phyloP scores from a whole-genome alignment of 2,329 filamentous ascomycete genomes.

The Epicoccum sorghinum region DNA sequence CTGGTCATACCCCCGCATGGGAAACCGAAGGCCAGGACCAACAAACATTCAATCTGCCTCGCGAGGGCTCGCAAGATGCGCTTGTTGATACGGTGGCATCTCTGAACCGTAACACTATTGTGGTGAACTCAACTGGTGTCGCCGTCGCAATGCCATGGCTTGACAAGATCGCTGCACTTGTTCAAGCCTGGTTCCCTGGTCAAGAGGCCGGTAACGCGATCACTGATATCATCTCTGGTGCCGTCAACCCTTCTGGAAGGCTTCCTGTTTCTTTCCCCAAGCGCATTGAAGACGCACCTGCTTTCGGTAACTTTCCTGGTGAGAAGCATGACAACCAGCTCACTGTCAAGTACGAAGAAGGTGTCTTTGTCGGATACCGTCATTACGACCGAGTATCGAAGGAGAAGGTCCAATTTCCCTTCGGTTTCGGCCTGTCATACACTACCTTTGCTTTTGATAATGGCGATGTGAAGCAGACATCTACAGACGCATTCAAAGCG shows the following conservation, averaged over 20 bases:
- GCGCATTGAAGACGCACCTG: conserved; percentile 43
- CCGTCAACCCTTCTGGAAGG: conserved; percentile 48
- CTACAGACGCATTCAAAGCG: conserved; percentile 40
- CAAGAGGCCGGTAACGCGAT: conserved; percentile 52
- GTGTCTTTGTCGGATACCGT: conserved; percentile 61
- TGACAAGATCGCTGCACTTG: conserved; percentile 49
- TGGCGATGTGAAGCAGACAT: conserved; percentile 67
- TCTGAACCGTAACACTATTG: conserved; percentile 71
- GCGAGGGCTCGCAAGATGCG: conserved; percentile 62
- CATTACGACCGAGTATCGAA: conserved; percentile 63
- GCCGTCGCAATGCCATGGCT: conserved; percentile 75
- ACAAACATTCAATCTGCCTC: conserved; percentile 59
- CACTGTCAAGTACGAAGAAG: conserved; percentile 63
- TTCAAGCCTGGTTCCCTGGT: conserved; percentile 52
- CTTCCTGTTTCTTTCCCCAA: conserved; percentile 50
- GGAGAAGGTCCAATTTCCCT: conserved; percentile 57
- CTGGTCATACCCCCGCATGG: conserved; percentile 43
- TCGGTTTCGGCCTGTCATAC: conserved; percentile 49
- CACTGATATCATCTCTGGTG: conserved; percentile 50
- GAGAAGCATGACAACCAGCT: conserved; percentile 59
- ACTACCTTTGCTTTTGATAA: conserved; percentile 52
- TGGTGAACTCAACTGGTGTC: conserved; percentile 80
- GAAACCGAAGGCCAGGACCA: conserved; percentile 68
- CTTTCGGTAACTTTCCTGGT: conserved; percentile 48
- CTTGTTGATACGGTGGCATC: conserved; percentile 69